A percentile compares a stretch with the other conserved stretches of the same genome.
These are phyloP conservation scores for Stellera chamaejasme DNA, from an alignment of 345 rosid species.

Conservation along the genomic window DNA sequence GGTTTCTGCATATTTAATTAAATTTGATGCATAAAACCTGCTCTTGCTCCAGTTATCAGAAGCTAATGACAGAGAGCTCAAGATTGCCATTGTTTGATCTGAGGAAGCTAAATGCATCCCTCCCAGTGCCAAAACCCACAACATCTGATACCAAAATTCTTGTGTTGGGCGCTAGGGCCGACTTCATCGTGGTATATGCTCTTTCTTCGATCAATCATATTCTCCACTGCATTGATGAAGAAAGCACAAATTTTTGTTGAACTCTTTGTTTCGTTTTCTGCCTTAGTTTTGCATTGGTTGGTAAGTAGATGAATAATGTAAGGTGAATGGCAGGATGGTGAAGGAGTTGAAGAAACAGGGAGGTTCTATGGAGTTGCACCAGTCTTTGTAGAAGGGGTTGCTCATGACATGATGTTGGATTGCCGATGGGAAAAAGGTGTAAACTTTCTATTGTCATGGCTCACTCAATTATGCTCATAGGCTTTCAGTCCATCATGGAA, in stretches of 20 bases:
- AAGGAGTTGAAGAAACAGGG: constrained; percentile 66
- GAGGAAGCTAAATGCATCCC: constrained; percentile 76
- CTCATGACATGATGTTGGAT: constrained; percentile 90
- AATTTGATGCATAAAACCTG: neutral
- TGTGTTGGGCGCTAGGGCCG: constrained; percentile 68
- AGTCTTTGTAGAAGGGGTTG: constrained; percentile 59
- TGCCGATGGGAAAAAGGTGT: constrained; percentile 79
- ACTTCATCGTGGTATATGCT: constrained; percentile 72
- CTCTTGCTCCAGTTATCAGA: constrained; percentile 56
- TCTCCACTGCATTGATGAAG: too few relatives aligned
- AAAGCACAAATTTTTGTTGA: too few relatives aligned
- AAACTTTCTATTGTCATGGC: constrained; percentile 41
- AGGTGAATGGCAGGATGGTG: constrained; percentile 31
- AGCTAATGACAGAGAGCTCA: constrained; percentile 71
- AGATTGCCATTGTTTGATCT: constrained; percentile 70
- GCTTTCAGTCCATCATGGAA: too few relatives aligned
- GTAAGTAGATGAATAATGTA: too few relatives aligned
- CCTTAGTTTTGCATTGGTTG: too few relatives aligned
- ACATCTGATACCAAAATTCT: constrained; percentile 40
- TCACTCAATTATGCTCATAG: constrained; percentile 27
- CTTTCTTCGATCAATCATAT: neutral
- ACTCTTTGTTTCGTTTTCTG: too few relatives aligned
- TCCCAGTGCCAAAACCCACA: constrained; percentile 64
- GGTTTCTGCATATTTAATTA: neutral
- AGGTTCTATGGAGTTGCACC: constrained; percentile 52